Conservation (phyloP, 345 rosid species). For the Ceriops tagal region DNA sequence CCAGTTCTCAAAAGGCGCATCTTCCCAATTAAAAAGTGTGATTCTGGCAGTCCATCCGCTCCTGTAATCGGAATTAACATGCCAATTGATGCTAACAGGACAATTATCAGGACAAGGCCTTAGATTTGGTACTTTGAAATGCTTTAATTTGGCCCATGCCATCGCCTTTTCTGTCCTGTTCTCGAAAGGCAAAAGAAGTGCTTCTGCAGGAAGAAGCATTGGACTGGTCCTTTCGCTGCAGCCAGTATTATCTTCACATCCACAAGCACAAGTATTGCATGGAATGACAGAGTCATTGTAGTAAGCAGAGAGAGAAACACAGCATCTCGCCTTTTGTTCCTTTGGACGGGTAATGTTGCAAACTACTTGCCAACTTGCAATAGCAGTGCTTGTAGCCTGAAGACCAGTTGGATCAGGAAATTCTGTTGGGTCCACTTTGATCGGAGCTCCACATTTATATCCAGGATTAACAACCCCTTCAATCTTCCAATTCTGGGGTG, state of each 20-base stretch:
- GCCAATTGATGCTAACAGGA: conserved; percentile 96
- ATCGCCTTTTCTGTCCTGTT: conserved; percentile 65
- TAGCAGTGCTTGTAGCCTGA: conserved; percentile 38
- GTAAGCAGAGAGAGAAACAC: conserved; percentile 94
- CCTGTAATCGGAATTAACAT: conserved; percentile 58
- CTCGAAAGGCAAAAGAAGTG: conserved; percentile 66
- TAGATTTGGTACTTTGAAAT: conserved; percentile 42
- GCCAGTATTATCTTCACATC: conserved; percentile 34
- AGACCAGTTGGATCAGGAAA: conserved; percentile 78
- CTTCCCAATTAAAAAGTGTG: conserved; percentile 84
- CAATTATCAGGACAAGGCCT: conserved; percentile 92
- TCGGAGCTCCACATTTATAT: conserved; percentile 73
- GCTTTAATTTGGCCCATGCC: conserved; percentile 74
- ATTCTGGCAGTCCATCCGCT: conserved; percentile 80
- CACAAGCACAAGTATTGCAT: conserved; percentile 91
- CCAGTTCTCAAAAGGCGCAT: conserved; percentile 60
- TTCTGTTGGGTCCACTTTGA: conserved; percentile 62
- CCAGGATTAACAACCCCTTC: conserved; percentile 56
- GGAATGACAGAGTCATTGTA: conserved; percentile 76
- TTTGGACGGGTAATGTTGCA: conserved; percentile 81
- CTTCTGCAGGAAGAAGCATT: conserved; percentile 73
- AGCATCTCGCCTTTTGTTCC: conserved; percentile 52
- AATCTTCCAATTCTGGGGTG: conserved; percentile 75
- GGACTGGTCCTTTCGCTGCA: conserved; percentile 51
- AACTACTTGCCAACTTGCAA: conserved; percentile 73